A percentile compares a stretch with the other conserved stretches of the same genome.
Conservation (phyloP, 352 stramenopile genomes). For the Phytophthora cryptogea region DNA sequence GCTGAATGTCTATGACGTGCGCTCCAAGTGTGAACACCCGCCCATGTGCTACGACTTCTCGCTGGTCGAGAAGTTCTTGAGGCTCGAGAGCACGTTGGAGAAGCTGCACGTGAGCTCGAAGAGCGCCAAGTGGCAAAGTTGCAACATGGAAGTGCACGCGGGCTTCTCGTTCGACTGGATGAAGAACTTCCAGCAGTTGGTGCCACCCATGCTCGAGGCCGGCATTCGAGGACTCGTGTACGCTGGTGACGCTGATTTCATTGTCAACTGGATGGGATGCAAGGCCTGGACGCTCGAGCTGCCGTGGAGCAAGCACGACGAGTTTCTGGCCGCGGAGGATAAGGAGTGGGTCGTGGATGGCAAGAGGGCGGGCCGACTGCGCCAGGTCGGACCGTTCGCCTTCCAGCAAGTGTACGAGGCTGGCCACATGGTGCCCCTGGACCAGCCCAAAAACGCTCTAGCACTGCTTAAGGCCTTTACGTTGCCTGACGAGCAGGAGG, state of each 20-base stretch:
- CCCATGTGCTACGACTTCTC: slow-evolving; percentile 97
- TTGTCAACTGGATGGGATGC: slow-evolving; percentile 98
- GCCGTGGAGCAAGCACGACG: slow-evolving; percentile 86
- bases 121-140: slow-evolving; percentile 88
- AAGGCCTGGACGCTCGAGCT: slow-evolving; percentile 95
- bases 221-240: slow-evolving; percentile 95
- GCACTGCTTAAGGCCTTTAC: slow-evolving; percentile 95
- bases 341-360: slow-evolving; percentile 67
- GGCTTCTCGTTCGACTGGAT: slow-evolving; percentile 96
- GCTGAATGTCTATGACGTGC: slow-evolving; percentile 91
- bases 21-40: slow-evolving; percentile 87
- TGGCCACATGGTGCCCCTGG: slow-evolving; percentile 96
- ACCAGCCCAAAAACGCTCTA: slow-evolving; percentile 94
- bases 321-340: slow-evolving; percentile 57
- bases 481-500: slow-evolving; percentile 36
- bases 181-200: slow-evolving; percentile 94
- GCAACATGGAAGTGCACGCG: slow-evolving; percentile 96
- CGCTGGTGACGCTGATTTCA: slow-evolving; percentile 97
- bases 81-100: slow-evolving; percentile 76
- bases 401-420: slow-evolving; percentile 96
- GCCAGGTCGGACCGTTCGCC: slow-evolving; percentile 70
- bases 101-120: slow-evolving; percentile 88
- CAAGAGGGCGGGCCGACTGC: slow-evolving; percentile 63
- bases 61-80: slow-evolving; percentile 91
- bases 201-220: slow-evolving; percentile 92